These are phyloP conservation scores for Hortiboletus campestris DNA, from an alignment of 768 basidiomycete genomes.

Conservation along the genomic window DNA sequence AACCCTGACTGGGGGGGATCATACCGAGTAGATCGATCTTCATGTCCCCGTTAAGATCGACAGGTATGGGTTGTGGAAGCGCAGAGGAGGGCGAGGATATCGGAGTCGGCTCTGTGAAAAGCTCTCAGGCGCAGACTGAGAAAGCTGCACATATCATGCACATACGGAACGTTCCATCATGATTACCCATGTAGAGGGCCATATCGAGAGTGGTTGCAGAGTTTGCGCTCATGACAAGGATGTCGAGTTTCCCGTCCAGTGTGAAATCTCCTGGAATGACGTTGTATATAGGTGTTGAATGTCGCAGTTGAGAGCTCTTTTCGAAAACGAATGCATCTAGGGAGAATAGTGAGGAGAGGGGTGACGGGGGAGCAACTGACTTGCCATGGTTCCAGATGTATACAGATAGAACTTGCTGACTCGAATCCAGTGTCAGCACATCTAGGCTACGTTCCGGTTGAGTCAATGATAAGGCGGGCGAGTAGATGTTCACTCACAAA, in stretches of 20 bases:
- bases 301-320: conserved; percentile 49
- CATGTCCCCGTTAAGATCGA: conserved; percentile 88
- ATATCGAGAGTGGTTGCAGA: conserved; percentile 56
- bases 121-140: not conserved
- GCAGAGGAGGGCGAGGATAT: conserved; percentile 62
- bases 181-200: conserved; percentile 64
- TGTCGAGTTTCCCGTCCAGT: conserved; percentile 85
- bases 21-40: conserved; percentile 84
- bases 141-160: not conserved
- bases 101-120: conserved; percentile 31
- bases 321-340: conserved; percentile 59
- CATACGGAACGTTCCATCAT: conserved; percentile 67
- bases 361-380: conserved; percentile 13
- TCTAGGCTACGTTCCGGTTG: conserved; percentile 57
- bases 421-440: conserved; percentile 68
- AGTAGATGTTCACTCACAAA: conserved; percentile 54
- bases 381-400: conserved; percentile 82
- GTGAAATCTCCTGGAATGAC: conserved; percentile 93
- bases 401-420: conserved; percentile 73
- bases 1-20: conserved; percentile 39
- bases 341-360: conserved; percentile 5
- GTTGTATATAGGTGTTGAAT: conserved; percentile 63
- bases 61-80: conserved; percentile 75
- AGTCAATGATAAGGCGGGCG: not conserved
- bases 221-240: conserved; percentile 81